These are phyloP conservation scores for Moricandia moricandioides DNA, from an alignment of 345 rosid species.

Conservation along the genomic window DNA sequence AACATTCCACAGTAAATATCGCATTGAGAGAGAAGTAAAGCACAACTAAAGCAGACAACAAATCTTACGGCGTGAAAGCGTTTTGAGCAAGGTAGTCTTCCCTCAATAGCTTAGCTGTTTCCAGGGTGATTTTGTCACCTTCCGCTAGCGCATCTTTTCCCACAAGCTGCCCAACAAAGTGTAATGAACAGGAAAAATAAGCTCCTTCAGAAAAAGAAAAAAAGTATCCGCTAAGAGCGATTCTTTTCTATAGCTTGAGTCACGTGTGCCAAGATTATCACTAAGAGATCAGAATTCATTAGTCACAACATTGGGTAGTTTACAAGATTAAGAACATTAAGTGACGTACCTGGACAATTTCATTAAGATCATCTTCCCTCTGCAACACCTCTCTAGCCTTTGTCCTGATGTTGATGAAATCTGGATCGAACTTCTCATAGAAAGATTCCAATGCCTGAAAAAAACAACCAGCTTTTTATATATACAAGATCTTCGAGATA, in stretches of 20 bases:
- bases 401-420: slow-evolving; percentile 96
- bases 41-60: neutral
- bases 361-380: slow-evolving; percentile 98
- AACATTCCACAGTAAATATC: neutral
- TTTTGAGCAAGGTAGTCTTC: slow-evolving; percentile 99
- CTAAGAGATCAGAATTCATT: slow-evolving; percentile 1
- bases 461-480: slow-evolving; percentile 10
- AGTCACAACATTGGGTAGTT: neutral
- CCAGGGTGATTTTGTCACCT: slow-evolving; percentile 89
- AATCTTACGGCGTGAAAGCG: slow-evolving; percentile 93
- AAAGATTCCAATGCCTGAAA: slow-evolving; percentile 90
- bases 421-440: slow-evolving; percentile 96
- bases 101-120: slow-evolving; percentile 97
- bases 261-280: neutral
- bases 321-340: neutral
- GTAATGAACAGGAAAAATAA: neutral
- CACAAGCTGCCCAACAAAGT: slow-evolving; percentile 66
- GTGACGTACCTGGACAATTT: slow-evolving; percentile 88
- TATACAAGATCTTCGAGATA: neutral
- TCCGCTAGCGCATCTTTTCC: slow-evolving; percentile 99
- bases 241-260: neutral
- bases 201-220: neutral
- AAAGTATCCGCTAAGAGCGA: neutral
- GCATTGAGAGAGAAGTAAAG: neutral
- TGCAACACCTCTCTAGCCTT: slow-evolving; percentile 99